Base-by-base conservation (phyloP, 2,329 filamentous ascomycete genomes). In the Epichloe gansuensis region DNA sequence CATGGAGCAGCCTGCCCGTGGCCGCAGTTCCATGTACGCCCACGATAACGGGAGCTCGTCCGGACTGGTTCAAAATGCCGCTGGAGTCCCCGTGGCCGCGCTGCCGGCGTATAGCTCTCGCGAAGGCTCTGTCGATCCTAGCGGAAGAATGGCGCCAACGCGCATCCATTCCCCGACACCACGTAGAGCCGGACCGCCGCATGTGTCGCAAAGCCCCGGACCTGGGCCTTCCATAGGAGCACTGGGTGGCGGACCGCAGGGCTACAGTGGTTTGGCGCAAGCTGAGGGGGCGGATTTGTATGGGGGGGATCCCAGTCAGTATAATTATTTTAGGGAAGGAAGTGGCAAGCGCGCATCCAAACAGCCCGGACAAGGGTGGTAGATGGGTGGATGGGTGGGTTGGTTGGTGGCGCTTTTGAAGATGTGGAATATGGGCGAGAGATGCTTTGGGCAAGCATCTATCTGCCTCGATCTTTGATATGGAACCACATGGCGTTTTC, bases 211-310 rank as follows among this genome's bases (percentile, higher is more conserved):
- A 9, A 21, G 11, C 25, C 53, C 34, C 40, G 60, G 57, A 34
- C 66, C 71, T 2, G 71, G 73, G 3, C 70, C 73, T 1, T 72
- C 72, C 11, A 59, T 66, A 4, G 75, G 77, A 11, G 76, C 78
- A 54, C 63, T 81, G 17, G 78, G 78, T 17, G 77, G 78, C 50
- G 78, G 79, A 2, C 76, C 78, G 1, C 68, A 72, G 49, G 80
- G 80, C 0, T 84, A 84, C 61, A 80, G 77, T 13, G 74, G 74
- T 27, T 63, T 84, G 51, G 74, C 78, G 0, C 79, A 82, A 60
- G 64, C 67, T 41, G 78, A 81, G 51, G 65, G 69, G 8, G 64
- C 70, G 46, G 62, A 68, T 23, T 52, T 60, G 5, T 50, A 53
- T n/a, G 50, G 56, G 60, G 15, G 62, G 61, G 74, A 77, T 42